A percentile compares a stretch with the other conserved stretches of the same genome.
phyloP scores from a whole-genome alignment of 1,139 yeast species.

The Debaryomycetaceae sp. region DNA sequence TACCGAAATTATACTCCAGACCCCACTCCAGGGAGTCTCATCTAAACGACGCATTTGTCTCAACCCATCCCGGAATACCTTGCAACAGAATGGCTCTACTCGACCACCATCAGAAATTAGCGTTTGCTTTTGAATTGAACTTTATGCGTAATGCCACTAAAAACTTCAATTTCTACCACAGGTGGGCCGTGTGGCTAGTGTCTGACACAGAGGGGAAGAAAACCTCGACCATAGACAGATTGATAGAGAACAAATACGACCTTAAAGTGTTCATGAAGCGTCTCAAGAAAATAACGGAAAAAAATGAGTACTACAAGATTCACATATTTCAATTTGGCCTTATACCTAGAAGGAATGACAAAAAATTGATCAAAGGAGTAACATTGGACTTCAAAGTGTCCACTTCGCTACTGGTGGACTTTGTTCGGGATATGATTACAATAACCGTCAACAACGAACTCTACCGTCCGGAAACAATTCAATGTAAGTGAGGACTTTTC shows the following conservation, averaged over 20 bases:
- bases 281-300: slow-evolving; percentile 5
- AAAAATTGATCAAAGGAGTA: slow-evolving; percentile 7
- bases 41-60: neutral
- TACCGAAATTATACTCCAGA: neutral
- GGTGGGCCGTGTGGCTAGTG: slow-evolving; percentile 17
- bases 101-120: slow-evolving; percentile 10
- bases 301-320: slow-evolving; percentile 8
- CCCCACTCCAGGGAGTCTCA: slow-evolving; percentile 1
- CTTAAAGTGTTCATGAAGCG: slow-evolving; percentile 9
- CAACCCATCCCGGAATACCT: slow-evolving; percentile 11
- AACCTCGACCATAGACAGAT: slow-evolving; percentile 5
- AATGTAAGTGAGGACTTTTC: slow-evolving; percentile 10
- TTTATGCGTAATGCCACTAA: slow-evolving; percentile 8
- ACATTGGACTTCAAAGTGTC: slow-evolving; percentile 12
- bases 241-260: slow-evolving; percentile 16
- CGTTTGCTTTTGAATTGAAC: slow-evolving; percentile 9
- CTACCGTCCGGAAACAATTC: slow-evolving; percentile 11
- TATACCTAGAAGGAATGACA: slow-evolving; percentile 12
- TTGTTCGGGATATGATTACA: slow-evolving; percentile 9
- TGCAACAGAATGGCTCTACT: slow-evolving; percentile 14
- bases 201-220: slow-evolving; percentile 2
- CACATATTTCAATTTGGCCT: slow-evolving; percentile 14
- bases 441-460: slow-evolving; percentile 12
- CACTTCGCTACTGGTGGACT: slow-evolving; percentile 7
- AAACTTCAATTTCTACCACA: slow-evolving; percentile 16